These are phyloP conservation scores for Scutellaria barbata DNA, from an alignment of 257 asterid species.

Conservation along the genomic window DNA sequence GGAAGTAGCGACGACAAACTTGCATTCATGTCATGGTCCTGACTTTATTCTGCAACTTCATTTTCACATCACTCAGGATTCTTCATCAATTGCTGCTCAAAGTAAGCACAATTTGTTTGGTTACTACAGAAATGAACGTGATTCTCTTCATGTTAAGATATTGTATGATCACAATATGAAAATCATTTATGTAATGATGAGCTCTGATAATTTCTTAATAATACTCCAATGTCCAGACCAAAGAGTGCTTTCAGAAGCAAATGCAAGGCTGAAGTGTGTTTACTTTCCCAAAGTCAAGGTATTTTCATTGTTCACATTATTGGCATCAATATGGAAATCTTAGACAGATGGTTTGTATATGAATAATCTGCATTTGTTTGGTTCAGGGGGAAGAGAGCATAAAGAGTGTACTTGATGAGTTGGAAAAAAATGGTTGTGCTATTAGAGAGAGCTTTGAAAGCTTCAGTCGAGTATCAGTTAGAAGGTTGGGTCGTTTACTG, in stretches of 20 bases:
- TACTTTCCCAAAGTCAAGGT: conserved; percentile 73
- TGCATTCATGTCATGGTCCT: conserved; percentile 65
- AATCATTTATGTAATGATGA: conserved; percentile 17
- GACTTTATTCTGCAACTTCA: conserved; percentile 59
- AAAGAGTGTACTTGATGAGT: conserved; percentile 46
- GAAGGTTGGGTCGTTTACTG: conserved; percentile 85
- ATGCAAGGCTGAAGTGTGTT: conserved; percentile 75
- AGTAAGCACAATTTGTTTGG: conserved; percentile 44
- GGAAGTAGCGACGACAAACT: conserved; percentile 69
- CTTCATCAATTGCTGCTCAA: conserved; percentile 34
- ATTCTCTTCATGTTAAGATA: neutral
- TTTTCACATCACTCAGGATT: conserved; percentile 39
- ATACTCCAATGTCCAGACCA: conserved; percentile 42
- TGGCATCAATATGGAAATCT: conserved; percentile 22
- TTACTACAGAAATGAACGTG: neutral
- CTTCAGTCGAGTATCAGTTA: conserved; percentile 68
- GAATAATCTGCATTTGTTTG: conserved; percentile 32
- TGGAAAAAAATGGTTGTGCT: conserved; percentile 52
- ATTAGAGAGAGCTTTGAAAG: conserved; percentile 55
- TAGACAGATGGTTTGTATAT: conserved; percentile 21
- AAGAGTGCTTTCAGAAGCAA: conserved; percentile 50
- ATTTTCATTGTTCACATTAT: conserved; percentile 5
- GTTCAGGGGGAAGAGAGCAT: conserved; percentile 74
- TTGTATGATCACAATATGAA: neutral
- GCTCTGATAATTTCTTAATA: conserved; percentile 16